Conservation (phyloP, 108 stramenopile species). For the Nannochloropsis granulata region DNA sequence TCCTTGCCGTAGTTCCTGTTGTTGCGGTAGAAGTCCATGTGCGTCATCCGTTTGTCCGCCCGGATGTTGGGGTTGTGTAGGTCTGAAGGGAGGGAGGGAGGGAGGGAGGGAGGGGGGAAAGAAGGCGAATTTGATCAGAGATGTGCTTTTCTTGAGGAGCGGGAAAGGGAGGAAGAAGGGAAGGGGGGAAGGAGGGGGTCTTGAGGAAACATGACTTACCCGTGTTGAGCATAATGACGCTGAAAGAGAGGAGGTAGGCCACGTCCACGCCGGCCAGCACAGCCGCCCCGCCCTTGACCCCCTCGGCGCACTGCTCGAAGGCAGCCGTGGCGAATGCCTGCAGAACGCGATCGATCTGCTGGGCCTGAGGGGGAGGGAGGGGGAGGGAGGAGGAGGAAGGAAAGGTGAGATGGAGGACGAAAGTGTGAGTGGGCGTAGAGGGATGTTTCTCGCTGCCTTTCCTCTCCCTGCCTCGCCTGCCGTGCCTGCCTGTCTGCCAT, state of each 20-base stretch:
- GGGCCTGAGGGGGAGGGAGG: neutral
- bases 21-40: constrained; percentile 67
- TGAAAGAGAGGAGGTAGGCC: constrained; percentile 77
- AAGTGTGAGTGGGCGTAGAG: too few species aligned
- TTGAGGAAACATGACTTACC: too few species aligned
- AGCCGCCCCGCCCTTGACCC: constrained; percentile 7
- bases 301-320: constrained; percentile 59
- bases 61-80: constrained; percentile 89
- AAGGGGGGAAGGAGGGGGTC: too few species aligned
- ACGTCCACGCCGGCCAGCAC: constrained; percentile 50
- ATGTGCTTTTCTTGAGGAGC: too few species aligned
- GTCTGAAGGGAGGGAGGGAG: constrained; percentile 35
- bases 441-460: too few species aligned
- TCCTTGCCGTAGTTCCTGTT: constrained; percentile 80
- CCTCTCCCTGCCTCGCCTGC: too few species aligned
- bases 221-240: constrained; percentile 96
- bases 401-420: constrained; percentile 2
- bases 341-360: constrained; percentile 38
- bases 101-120: too few species aligned
- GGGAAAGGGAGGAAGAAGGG: too few species aligned
- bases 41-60: constrained; percentile 77
- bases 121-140: too few species aligned
- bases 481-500: too few species aligned
- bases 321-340: constrained; percentile 65
- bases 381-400: too few species aligned